phyloP scores from a whole-genome alignment of 164 flowering plant genomes.

The grape (Vitis vinifera) region ASM3070453v1 NC_081822.1:32241001-32241500 shows the following conservation, averaged over 20 bases:
- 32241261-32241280: constrained; percentile 66
- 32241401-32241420: neutral
- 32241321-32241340: neutral
- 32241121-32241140: too few relatives aligned
- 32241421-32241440: neutral
- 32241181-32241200: too few relatives aligned
- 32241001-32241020: too few relatives aligned
- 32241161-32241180: too few relatives aligned
- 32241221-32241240: too few relatives aligned
- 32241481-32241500: neutral
- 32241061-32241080: too few relatives aligned
- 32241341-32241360: neutral
- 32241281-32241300: constrained; percentile 69
- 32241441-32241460: neutral
- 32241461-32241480: neutral
- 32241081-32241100: too few relatives aligned
- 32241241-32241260: constrained; percentile 66
- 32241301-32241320: neutral
- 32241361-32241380: neutral
- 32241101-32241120: too few relatives aligned
- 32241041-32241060: too few relatives aligned
- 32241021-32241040: too few relatives aligned
- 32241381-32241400: neutral
- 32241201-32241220: too few relatives aligned
- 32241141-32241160: too few relatives aligned